These are phyloP conservation scores for Hibiscus trionum DNA, from an alignment of 345 rosid species.

Conservation along the genomic window DNA sequence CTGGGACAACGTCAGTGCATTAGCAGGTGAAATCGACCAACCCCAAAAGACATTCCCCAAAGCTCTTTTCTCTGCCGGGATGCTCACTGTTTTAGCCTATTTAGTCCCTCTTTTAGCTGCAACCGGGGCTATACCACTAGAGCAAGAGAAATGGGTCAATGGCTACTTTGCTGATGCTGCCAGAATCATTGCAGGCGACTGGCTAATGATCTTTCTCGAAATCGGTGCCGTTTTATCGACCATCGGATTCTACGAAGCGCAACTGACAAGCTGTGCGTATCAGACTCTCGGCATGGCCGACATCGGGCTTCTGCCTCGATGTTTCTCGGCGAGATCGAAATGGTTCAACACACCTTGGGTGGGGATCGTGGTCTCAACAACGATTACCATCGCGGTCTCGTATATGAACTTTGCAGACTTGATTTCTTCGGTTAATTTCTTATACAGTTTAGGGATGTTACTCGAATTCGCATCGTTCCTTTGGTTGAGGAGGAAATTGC, in stretches of 20 bases:
- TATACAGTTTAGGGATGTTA: slow-evolving; percentile 44
- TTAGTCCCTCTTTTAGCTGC: slow-evolving; percentile 57
- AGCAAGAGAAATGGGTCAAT: slow-evolving; percentile 52
- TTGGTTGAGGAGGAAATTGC: slow-evolving; percentile 34
- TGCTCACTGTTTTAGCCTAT: slow-evolving; percentile 44
- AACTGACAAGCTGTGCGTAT: slow-evolving; percentile 61
- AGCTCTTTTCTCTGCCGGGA: slow-evolving; percentile 41
- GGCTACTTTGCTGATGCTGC: slow-evolving; percentile 56
- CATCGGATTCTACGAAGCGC: slow-evolving; percentile 75
- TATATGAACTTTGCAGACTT: slow-evolving; percentile 28
- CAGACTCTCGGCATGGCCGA: slow-evolving; percentile 59
- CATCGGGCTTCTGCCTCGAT: slow-evolving; percentile 35
- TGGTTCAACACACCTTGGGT: slow-evolving; percentile 41
- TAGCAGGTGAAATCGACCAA: slow-evolving; percentile 55
- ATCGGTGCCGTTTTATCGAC: slow-evolving; percentile 59
- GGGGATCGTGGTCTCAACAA: slow-evolving; percentile 31
- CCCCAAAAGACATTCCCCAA: slow-evolving; percentile 48
- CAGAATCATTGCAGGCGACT: slow-evolving; percentile 61
- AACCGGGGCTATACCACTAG: slow-evolving; percentile 53
- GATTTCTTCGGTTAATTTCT: slow-evolving; percentile 35
- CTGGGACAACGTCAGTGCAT: slow-evolving; percentile 61
- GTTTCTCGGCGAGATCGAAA: slow-evolving; percentile 29
- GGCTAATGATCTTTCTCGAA: slow-evolving; percentile 66
- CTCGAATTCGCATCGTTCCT: slow-evolving; percentile 40
- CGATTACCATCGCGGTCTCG: slow-evolving; percentile 17